These are phyloP conservation scores for Telopea speciosissima DNA, from an alignment of 177 flowering plant species.

Conservation along the genomic window DNA sequence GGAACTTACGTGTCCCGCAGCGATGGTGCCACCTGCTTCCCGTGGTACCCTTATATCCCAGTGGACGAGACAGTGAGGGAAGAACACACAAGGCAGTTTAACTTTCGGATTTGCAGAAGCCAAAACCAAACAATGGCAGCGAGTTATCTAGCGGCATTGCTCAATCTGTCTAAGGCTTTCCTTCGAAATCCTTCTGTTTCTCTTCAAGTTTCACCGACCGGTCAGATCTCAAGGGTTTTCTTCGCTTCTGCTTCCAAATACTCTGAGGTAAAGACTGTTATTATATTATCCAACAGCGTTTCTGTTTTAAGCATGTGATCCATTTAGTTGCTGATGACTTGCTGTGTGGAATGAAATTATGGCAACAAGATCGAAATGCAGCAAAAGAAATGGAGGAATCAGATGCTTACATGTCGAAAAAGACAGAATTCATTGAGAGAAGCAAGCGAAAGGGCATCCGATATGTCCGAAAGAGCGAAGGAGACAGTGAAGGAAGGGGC, in stretches of 20 bases:
- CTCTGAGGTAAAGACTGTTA: conserved; percentile 17
- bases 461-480: conserved; percentile 3
- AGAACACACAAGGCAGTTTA: neutral
- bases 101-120: neutral
- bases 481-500: conserved; percentile 1
- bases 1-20: neutral
- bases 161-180: conserved; percentile 30
- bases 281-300: neutral
- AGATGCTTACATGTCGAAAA: neutral
- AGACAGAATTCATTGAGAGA: neutral
- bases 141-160: conserved; percentile 16
- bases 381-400: conserved; percentile 7
- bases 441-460: neutral
- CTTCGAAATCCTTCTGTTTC: conserved; percentile 19
- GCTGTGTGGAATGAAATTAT: neutral
- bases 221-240: conserved; percentile 35
- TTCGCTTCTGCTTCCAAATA: conserved; percentile 37
- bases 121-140: conserved; percentile 24
- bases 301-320: no score
- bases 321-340: neutral
- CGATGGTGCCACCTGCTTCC: neutral
- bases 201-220: conserved; percentile 12
- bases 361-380: conserved; percentile 18
- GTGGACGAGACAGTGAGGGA: neutral
- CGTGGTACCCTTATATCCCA: neutral